Conservation (phyloP, 192 early-diverging fungal species). For the Umbelopsis ramanniana region DNA sequence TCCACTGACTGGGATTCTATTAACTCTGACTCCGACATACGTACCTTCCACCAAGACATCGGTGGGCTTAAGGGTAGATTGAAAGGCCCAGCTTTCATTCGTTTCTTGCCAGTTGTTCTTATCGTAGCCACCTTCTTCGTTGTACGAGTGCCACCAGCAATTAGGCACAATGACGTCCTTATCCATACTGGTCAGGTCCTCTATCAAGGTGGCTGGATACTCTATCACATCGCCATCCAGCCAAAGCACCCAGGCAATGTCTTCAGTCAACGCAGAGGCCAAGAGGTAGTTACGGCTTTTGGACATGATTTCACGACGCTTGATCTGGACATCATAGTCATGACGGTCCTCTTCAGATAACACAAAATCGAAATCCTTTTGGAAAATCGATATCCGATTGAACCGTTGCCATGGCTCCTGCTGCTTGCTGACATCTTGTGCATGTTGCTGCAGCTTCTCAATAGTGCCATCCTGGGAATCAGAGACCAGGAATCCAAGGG, state of each 20-base stretch:
- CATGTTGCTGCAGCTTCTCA: constrained; percentile 43
- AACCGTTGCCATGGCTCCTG: constrained; percentile 53
- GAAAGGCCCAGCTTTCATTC: constrained; percentile 50
- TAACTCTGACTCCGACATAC: too few species aligned
- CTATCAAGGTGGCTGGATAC: constrained; percentile 62
- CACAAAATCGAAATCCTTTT: constrained; percentile 58
- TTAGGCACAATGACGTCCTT: constrained; percentile 75
- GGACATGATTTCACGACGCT: constrained; percentile 64
- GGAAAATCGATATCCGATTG: constrained; percentile 60
- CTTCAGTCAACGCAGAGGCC: constrained; percentile 57
- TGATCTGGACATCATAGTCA: constrained; percentile 57
- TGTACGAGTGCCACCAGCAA: constrained; percentile 45
- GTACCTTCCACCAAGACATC: constrained; percentile 57
- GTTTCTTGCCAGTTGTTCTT: constrained; percentile 76
- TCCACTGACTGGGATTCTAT: too few species aligned
- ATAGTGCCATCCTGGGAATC: constrained; percentile 64
- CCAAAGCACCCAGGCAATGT: constrained; percentile 73
- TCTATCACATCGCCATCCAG: constrained; percentile 73
- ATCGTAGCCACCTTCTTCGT: constrained; percentile 63
- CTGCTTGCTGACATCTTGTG: not conserved
- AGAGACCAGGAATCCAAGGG: constrained; percentile 70
- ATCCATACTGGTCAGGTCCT: constrained; percentile 62
- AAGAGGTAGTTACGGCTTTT: constrained; percentile 66
- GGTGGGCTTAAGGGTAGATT: constrained; percentile 35
- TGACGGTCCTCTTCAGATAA: constrained; percentile 57